Conservation (phyloP, 106 monocot species). For the Dioscorea alata region DNA sequence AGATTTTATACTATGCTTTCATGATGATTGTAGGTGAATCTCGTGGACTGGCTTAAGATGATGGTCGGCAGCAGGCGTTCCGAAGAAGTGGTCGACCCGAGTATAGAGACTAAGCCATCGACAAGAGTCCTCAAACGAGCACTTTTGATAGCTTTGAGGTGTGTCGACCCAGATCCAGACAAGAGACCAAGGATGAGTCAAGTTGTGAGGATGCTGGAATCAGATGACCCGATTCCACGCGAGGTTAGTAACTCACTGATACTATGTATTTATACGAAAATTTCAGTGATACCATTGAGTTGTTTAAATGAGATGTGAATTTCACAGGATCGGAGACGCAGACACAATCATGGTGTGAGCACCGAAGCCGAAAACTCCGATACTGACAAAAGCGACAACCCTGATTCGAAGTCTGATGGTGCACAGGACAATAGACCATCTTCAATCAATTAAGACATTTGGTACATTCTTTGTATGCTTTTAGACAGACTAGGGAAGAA, state of each 20-base stretch:
- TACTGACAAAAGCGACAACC: slow-evolving; percentile 16
- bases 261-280: too few species aligned
- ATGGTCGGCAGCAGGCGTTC: slow-evolving; percentile 50
- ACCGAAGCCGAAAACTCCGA: slow-evolving; percentile 15
- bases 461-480: not conserved
- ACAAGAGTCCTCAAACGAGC: slow-evolving; percentile 42
- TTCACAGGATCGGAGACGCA: slow-evolving; percentile 12
- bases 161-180: slow-evolving; percentile 46
- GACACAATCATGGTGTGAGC: slow-evolving; percentile 8
- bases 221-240: slow-evolving; percentile 29
- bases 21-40: slow-evolving; percentile 29
- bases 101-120: slow-evolving; percentile 30
- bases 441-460: slow-evolving; percentile 12
- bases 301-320: not conserved
- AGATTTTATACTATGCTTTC: too few species aligned
- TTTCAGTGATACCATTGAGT: too few species aligned
- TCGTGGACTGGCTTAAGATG: slow-evolving; percentile 54
- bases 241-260: slow-evolving; percentile 16
- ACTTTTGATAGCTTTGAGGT: slow-evolving; percentile 42
- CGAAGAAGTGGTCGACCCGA: slow-evolving; percentile 45
- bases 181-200: slow-evolving; percentile 46
- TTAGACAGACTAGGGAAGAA: not conserved
- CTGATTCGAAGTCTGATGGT: slow-evolving; percentile 6
- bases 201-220: slow-evolving; percentile 43
- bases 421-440: not conserved